Evolutionary conservation across 805 yeast genomes (phyloP).

Genomic region (Monosporozyma unispora): DNA sequence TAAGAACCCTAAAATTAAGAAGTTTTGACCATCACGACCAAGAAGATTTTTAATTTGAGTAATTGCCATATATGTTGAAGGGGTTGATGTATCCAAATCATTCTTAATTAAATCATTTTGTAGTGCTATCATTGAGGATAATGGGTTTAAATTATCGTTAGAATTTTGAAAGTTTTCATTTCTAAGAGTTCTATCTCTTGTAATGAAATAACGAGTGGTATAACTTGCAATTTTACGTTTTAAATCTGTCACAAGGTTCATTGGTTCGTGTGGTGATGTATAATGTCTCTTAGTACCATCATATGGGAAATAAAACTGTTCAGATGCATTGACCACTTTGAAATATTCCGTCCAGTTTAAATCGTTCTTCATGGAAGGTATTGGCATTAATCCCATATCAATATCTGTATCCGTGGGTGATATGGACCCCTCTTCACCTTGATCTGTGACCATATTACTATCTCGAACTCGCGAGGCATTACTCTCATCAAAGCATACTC

Average conservation of each 20-base stretch:
- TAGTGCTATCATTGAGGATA: slow-evolving; percentile 25
- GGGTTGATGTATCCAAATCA: slow-evolving; percentile 1
- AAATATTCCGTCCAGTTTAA: slow-evolving; percentile 69
- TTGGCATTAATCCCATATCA: background rate
- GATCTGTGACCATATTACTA: background rate
- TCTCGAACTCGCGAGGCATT: background rate
- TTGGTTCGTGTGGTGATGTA: slow-evolving; percentile 17
- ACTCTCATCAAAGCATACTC: slow-evolving; percentile 5
- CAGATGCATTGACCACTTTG: slow-evolving; percentile 51
- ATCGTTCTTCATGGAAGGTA: slow-evolving; percentile 9
- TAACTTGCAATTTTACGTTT: slow-evolving; percentile 10
- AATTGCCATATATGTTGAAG: slow-evolving; percentile 31
- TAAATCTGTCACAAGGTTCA: slow-evolving; percentile 1
- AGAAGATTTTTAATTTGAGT: slow-evolving; percentile 75
- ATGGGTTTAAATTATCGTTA: slow-evolving; percentile 28
- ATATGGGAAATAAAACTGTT: slow-evolving; percentile 57
- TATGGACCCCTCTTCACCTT: slow-evolving; percentile 3
- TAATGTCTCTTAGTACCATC: slow-evolving; percentile 57
- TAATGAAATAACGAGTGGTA: slow-evolving; percentile 47
- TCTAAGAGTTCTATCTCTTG: slow-evolving; percentile 64
- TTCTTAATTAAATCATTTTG: slow-evolving; percentile 13
- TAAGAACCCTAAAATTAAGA: slow-evolving; percentile 70
- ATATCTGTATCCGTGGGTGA: background rate
- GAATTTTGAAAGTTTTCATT: slow-evolving; percentile 58
- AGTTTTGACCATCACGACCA: slow-evolving; percentile 73